A percentile compares a stretch with the other conserved stretches of the same genome.
These are phyloP conservation scores for Didymella exigua DNA, from an alignment of 2,329 filamentous ascomycete genomes.

Conservation along the genomic window DNA sequence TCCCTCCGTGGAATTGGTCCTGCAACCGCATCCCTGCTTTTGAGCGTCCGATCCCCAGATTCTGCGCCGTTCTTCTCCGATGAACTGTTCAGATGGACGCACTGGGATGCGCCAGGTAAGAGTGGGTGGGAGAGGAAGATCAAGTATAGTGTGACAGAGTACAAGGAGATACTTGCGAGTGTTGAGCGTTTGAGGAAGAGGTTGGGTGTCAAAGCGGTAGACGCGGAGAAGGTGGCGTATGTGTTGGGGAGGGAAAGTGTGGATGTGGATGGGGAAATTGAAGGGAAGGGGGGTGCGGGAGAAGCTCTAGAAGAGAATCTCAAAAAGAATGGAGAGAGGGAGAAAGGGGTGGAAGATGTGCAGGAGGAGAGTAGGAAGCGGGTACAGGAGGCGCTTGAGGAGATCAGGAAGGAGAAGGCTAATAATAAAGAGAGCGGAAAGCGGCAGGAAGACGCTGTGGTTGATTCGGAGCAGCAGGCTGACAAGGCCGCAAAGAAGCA, in stretches of 20 bases:
- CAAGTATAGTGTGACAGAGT: conserved; percentile 75
- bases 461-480: neutral
- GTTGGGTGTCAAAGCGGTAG: conserved; percentile 56
- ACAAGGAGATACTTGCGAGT: conserved; percentile 58
- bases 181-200: conserved; percentile 37
- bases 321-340: conserved; percentile 22
- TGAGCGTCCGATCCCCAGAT: conserved; percentile 67
- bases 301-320: conserved; percentile 17
- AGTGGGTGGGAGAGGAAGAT: conserved; percentile 58
- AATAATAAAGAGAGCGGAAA: no score
- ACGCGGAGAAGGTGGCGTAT: conserved; percentile 74
- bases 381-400: neutral
- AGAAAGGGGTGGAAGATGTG: neutral
- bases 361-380: neutral
- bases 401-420: neutral
- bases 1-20: conserved; percentile 77
- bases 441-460: no score
- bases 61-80: conserved; percentile 78
- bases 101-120: conserved; percentile 54
- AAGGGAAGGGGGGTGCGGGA: neutral
- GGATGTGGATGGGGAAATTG: conserved; percentile 3
- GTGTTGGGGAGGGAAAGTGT: conserved; percentile 61
- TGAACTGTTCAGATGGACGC: conserved; percentile 76
- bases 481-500: conserved; percentile 5
- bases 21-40: conserved; percentile 76